A percentile compares a stretch with the other conserved stretches of the same genome.
phyloP scores from a whole-genome alignment of 306 rosid species.

The Alnus rubra region DNA sequence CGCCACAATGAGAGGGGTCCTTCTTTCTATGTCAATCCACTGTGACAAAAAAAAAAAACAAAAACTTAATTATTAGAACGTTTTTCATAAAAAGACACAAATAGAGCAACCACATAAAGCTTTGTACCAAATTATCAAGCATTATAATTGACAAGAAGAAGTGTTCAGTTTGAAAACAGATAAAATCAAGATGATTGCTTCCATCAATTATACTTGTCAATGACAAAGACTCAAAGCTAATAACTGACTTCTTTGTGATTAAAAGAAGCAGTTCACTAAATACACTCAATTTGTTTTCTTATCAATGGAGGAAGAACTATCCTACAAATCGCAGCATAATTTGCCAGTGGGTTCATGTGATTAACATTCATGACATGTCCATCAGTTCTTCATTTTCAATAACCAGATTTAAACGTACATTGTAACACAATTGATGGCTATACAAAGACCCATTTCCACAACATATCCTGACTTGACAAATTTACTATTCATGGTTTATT shows the following conservation, averaged over 20 bases:
- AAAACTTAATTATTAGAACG: neutral
- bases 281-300: neutral
- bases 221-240: neutral
- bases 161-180: neutral
- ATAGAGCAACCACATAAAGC: neutral
- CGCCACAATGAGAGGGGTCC: slow-evolving; percentile 28
- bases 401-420: neutral
- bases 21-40: slow-evolving; percentile 27
- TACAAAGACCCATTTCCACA: neutral
- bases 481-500: neutral
- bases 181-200: neutral
- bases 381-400: neutral
- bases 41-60: neutral
- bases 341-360: neutral
- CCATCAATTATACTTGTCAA: neutral
- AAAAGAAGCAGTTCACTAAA: neutral
- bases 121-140: neutral
- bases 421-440: neutral
- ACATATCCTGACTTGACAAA: neutral
- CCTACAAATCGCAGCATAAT: neutral
- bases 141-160: neutral
- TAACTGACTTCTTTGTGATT: neutral
- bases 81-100: neutral
- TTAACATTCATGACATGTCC: neutral
- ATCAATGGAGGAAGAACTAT: neutral